phyloP scores from a whole-genome alignment of 1,284 basidiomycete species.

The Vanrija sp. region DNA sequence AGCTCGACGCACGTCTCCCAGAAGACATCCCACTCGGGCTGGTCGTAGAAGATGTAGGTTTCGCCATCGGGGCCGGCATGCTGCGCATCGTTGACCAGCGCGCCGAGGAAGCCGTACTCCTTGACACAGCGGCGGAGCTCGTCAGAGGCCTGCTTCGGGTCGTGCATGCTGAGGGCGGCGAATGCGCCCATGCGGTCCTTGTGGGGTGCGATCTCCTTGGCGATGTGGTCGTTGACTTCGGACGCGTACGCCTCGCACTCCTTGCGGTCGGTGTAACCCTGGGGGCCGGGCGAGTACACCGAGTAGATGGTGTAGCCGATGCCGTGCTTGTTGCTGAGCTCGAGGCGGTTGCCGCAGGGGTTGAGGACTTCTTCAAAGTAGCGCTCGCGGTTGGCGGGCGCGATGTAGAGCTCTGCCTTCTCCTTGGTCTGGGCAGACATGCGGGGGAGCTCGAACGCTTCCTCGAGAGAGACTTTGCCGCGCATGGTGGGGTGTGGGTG shows the following conservation, averaged over 20 bases:
- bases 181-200: conserved; percentile 41
- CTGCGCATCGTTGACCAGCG: conserved; percentile 33
- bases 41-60: conserved; percentile 30
- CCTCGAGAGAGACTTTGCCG: conserved; percentile 22
- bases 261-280: conserved; percentile 14
- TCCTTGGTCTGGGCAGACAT: conserved; percentile 15
- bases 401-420: conserved; percentile 23
- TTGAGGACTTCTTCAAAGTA: conserved; percentile 22
- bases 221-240: conserved; percentile 20
- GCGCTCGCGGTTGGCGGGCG: conserved; percentile 18
- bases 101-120: conserved; percentile 30
- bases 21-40: conserved; percentile 34
- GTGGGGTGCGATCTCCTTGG: conserved; percentile 32
- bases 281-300: conserved; percentile 19
- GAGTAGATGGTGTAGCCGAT: conserved; percentile 24
- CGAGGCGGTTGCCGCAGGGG: conserved; percentile 21
- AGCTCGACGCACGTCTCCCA: conserved; percentile 40
- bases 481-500: conserved; percentile 9
- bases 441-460: conserved; percentile 20
- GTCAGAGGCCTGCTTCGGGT: conserved; percentile 35
- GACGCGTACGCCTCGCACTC: conserved; percentile 20
- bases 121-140: conserved; percentile 40
- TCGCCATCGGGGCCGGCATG: conserved; percentile 24
- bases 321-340: conserved; percentile 22
- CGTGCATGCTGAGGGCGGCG: conserved; percentile 43